Evolutionary conservation across 73 alveolate species (phyloP).

Genomic region (Uronychia binucleata): DNA sequence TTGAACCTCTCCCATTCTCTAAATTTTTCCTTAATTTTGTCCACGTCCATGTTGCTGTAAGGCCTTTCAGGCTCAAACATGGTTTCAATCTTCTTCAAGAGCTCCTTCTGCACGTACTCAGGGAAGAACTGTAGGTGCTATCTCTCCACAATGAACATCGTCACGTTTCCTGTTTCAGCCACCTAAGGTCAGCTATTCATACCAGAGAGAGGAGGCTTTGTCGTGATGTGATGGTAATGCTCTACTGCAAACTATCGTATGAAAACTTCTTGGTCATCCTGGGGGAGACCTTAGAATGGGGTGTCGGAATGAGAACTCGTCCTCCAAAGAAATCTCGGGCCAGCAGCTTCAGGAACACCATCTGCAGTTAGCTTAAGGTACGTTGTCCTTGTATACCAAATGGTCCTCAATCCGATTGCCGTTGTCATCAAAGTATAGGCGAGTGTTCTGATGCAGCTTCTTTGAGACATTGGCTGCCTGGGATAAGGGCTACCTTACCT

Average conservation of each 20-base stretch:
- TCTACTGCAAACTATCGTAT: too few species aligned
- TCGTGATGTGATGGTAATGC: too few species aligned
- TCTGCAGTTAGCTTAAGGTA: conserved; percentile 8
- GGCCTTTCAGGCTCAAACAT: neutral
- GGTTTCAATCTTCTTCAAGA: neutral
- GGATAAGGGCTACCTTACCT: too few species aligned
- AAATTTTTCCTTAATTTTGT: too few species aligned
- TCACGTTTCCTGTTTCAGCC: conserved; percentile 48
- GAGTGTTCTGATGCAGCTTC: conserved; percentile 11
- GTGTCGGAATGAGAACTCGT: conserved; percentile 18
- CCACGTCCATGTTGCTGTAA: neutral
- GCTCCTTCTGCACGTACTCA: conserved; percentile 37
- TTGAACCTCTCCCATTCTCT: conserved; percentile 2
- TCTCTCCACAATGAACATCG: conserved; percentile 19
- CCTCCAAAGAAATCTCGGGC: conserved; percentile 44
- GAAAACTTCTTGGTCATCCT: too few species aligned
- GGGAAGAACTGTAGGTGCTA: conserved; percentile 29
- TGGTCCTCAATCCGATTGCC: conserved; percentile 37
- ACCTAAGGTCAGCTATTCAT: neutral
- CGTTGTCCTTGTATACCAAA: conserved; percentile 37
- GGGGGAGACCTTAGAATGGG: too few species aligned
- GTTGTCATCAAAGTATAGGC: conserved; percentile 28
- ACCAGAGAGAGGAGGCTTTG: neutral
- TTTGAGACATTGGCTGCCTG: neutral
- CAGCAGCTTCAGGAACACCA: conserved; percentile 20